Evolutionary conservation across 2,329 filamentous ascomycete genomes (phyloP), one percentile per base, ranked within the genome.

Genomic region (Calonectria pseudoturangicola): DNA sequence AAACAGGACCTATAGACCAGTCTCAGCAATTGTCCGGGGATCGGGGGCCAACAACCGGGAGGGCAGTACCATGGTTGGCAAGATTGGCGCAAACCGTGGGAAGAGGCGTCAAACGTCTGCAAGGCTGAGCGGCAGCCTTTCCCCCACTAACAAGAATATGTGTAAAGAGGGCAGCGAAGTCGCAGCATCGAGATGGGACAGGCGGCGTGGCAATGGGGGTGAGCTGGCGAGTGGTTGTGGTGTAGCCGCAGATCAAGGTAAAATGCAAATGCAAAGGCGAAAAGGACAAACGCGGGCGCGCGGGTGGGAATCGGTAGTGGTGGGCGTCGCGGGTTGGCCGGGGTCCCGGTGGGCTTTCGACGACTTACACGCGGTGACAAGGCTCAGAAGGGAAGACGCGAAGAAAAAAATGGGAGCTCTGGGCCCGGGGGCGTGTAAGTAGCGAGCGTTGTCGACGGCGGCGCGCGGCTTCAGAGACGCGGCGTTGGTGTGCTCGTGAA

Each of bases 1-100:
- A 86, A 94, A 98, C 76, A 98, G 90, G 79, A 99, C 96, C 96
- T 98, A 71, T 39, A 58, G 30, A 69, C 39, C 45, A 12, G 25
- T 43, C 64, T 75, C 39, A 75, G 75, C 51, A 36, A 72, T 70
- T 70, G 64, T n/a, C 51, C 45, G 30, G 50, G 50, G 68, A 62
- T n/a, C 27, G 10, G 54, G 56, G 25, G 21, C 21, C 63, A 7
- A 66, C 58, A 48, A 28, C 28, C 30, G 16, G 33, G 48, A 39
- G 60, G 68, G 66, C 47, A 54, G 68, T 78, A 80, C 78, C 78
- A 80, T 80, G 56, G 56, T 76, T 70, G 75, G 50, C 58, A 71
- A 63, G 68, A 65, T 71, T 68, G 66, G 70, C 75, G 75, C 77
- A 77, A 73, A 51, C 72, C 41, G 72, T 74, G 63, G 50, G 73